Evolutionary conservation across 305 asterid species (phyloP), one percentile per base, ranked within the genome.

Genomic region (Fraxinus platypoda): DNA sequence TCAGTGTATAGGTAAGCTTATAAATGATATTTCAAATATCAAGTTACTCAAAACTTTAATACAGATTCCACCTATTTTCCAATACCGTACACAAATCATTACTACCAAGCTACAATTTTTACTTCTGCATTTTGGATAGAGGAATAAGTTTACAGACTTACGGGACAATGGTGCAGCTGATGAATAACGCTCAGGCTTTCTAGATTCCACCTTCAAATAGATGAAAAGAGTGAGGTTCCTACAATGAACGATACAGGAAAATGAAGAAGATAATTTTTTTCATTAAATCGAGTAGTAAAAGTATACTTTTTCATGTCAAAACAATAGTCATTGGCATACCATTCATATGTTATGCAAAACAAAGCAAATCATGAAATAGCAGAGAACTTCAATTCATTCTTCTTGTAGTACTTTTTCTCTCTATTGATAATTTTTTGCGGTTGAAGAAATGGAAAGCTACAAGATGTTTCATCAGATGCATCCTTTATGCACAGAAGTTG

Each of bases 111-210:
- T 34, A 81, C 76, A 8, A 46, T 15, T 73, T 83, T 52, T 66
- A 57, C 28, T 76, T 75, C 73, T 80, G 19, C 62, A n/a, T 31
- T 49, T 78, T 31, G 71, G 71, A 62, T 62, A 30, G 64, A 78
- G 46, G 84, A 66, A 38, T 82, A 30, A 83, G 66, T 80, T 9
- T 54, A 8, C 49, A 25, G 64, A 91, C 98, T 94, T 89, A 94
- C 98, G 98, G 78, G 98, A 94, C 83, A 95, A 85, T 62, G 99
- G 99, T 72, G 99, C 97, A 88, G 98, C 99, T 64, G 98, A 95
- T 66, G 98, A 95, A 92, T 93, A 94, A 43, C 97, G 97, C 91
- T 95, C 99, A 46, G 98, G 91, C 82, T 93, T 93, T 91, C 98
- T 91, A 81, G 98, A 93, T 89, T 94, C 98, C 92, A 87, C 99